Evolutionary conservation across 179 eudicot species (phyloP).

Genomic region (Dionaea muscipula): DNA sequence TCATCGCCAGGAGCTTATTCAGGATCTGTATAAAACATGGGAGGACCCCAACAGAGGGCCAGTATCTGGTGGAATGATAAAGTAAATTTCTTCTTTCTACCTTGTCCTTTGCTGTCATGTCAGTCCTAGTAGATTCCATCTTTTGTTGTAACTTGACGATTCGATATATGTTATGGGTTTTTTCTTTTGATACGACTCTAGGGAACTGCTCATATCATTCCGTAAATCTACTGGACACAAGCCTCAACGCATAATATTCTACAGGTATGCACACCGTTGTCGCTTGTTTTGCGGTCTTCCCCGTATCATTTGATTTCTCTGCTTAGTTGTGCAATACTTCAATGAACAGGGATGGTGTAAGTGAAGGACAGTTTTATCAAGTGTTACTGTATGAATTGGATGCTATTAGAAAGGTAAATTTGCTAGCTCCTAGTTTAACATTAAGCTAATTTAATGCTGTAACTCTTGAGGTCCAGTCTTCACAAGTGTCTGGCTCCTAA

Average conservation of each 20-base stretch:
- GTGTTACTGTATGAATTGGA: conserved; percentile 10
- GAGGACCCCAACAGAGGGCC: conserved; percentile 42
- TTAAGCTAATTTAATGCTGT: neutral
- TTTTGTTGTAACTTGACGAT: too few relatives aligned
- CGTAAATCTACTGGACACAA: conserved; percentile 1
- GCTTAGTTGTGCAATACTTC: neutral
- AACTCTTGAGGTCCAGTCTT: neutral
- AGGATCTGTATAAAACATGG: conserved; percentile 45
- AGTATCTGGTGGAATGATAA: conserved; percentile 50
- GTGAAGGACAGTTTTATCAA: conserved; percentile 17
- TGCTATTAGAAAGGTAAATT: conserved; percentile 68
- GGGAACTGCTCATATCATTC: conserved; percentile 12
- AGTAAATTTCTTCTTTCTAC: conserved; percentile 17
- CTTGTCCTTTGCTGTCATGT: neutral
- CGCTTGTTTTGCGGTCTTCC: neutral
- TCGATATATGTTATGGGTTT: too few relatives aligned
- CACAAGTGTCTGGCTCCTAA: neutral
- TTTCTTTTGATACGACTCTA: neutral
- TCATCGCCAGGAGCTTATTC: conserved; percentile 45
- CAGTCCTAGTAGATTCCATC: too few relatives aligned
- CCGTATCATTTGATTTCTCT: neutral
- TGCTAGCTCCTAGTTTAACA: neutral
- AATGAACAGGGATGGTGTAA: conserved; percentile 12
- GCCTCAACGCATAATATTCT: conserved; percentile 10
- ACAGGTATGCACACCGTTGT: conserved; percentile 7